Conservation (phyloP, 2,329 filamentous ascomycete species). For the Ophiosphaerella korrae region DNA sequence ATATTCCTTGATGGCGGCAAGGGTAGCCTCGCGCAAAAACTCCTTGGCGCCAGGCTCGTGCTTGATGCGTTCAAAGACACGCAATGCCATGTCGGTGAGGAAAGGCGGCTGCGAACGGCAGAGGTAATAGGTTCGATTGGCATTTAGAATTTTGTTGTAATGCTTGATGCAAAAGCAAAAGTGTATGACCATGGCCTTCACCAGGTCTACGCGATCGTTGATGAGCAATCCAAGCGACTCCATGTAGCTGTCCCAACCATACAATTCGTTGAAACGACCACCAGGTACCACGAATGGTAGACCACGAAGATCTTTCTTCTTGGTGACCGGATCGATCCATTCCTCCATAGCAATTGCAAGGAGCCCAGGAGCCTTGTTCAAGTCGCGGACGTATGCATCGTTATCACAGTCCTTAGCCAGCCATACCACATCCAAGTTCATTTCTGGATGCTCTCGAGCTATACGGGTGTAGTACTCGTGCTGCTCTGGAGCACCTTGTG, state of each 20-base stretch:
- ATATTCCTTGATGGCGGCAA: slow-evolving; percentile 97
- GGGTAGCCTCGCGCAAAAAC: slow-evolving; percentile 77
- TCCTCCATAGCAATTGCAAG: slow-evolving; percentile 90
- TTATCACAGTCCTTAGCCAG: slow-evolving; percentile 76
- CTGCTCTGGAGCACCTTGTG: slow-evolving; percentile 82
- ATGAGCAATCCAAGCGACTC: slow-evolving; percentile 87
- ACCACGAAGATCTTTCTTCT: slow-evolving; percentile 73
- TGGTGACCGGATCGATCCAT: slow-evolving; percentile 66
- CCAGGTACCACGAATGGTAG: slow-evolving; percentile 97
- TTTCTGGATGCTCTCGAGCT: slow-evolving; percentile 77
- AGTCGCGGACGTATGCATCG: slow-evolving; percentile 76
- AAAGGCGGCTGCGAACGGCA: slow-evolving; percentile 94
- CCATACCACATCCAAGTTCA: slow-evolving; percentile 83
- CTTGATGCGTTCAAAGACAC: slow-evolving; percentile 92
- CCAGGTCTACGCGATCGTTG: slow-evolving; percentile 82
- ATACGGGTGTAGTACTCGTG: slow-evolving; percentile 85
- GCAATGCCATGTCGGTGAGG: slow-evolving; percentile 93
- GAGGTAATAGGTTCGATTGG: slow-evolving; percentile 94
- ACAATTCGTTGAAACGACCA: slow-evolving; percentile 96
- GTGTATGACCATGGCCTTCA: slow-evolving; percentile 93
- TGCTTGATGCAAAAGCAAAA: slow-evolving; percentile 99
- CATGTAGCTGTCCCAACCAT: slow-evolving; percentile 99
- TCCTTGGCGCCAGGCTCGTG: slow-evolving; percentile 79
- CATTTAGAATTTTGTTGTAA: slow-evolving; percentile 98
- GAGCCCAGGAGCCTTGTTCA: slow-evolving; percentile 87